Evolutionary conservation across 164 flowering plant genomes (phyloP).

Genomic region (Aristolochia californica): DNA sequence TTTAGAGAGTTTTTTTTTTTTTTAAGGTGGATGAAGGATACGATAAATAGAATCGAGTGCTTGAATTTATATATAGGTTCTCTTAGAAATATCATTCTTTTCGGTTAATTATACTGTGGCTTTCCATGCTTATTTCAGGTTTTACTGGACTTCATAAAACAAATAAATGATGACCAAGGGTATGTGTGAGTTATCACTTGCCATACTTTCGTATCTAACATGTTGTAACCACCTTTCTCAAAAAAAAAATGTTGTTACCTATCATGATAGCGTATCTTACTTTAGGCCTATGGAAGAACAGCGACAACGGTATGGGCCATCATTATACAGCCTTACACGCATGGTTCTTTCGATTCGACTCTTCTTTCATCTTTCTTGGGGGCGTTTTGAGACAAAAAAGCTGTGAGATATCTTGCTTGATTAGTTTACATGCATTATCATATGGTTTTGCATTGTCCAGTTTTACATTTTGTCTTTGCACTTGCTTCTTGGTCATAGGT

Average conservation of each 20-base stretch:
- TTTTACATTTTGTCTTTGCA: not conserved
- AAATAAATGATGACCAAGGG: slow-evolving; percentile 96
- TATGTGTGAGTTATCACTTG: slow-evolving; percentile 13
- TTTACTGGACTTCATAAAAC: slow-evolving; percentile 74
- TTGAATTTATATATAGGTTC: no score
- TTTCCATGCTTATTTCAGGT: slow-evolving; percentile 43
- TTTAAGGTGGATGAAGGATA: no score
- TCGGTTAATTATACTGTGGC: not conserved
- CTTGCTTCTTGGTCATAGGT: no score
- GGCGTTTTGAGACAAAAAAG: slow-evolving; percentile 44
- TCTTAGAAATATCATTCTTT: not conserved
- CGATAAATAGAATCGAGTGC: no score
- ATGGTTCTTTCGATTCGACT: slow-evolving; percentile 58
- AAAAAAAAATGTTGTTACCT: no score
- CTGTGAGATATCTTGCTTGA: slow-evolving; percentile 41
- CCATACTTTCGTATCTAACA: not conserved
- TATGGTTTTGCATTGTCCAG: not conserved
- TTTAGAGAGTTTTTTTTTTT: no score
- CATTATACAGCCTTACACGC: slow-evolving; percentile 72
- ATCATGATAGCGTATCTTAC: slow-evolving; percentile 4
- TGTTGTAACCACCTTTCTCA: no score
- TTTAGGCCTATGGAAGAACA: slow-evolving; percentile 98
- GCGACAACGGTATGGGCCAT: slow-evolving; percentile 89
- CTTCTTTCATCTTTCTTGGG: slow-evolving; percentile 52
- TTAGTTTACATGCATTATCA: not conserved